These are phyloP conservation scores for Cladosporium sp. DNA, from an alignment of 2,329 filamentous ascomycete genomes.

Conservation along the genomic window DNA sequence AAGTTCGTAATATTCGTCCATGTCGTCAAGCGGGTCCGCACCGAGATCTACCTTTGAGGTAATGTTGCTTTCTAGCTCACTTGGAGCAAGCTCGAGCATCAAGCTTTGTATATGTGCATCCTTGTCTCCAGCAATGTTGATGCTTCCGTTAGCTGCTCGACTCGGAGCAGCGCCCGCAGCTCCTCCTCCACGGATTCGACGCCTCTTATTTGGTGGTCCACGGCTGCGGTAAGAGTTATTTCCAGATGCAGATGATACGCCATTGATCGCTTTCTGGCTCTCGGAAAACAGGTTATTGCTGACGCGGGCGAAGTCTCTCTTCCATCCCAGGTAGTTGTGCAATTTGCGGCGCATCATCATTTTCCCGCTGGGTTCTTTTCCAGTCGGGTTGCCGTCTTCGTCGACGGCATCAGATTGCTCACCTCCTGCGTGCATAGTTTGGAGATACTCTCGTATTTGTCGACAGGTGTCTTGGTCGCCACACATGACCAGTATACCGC, in stretches of 20 bases:
- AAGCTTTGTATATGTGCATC: slow-evolving; percentile 76
- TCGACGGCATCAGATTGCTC: slow-evolving; percentile 32
- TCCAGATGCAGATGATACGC: slow-evolving; percentile 46
- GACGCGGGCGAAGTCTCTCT: slow-evolving; percentile 79
- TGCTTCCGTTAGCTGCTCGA: slow-evolving; percentile 66
- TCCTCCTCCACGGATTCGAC: slow-evolving; percentile 76
- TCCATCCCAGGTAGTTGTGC: slow-evolving; percentile 85
- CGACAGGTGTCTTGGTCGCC: slow-evolving; percentile 78
- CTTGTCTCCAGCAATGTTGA: slow-evolving; percentile 75
- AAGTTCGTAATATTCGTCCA: slow-evolving; percentile 87
- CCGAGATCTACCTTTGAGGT: slow-evolving; percentile 68
- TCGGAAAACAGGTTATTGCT: slow-evolving; percentile 73
- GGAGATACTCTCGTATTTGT: slow-evolving; percentile 84
- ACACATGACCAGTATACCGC: slow-evolving; percentile 95
- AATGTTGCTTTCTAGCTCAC: slow-evolving; percentile 62
- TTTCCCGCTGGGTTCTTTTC: slow-evolving; percentile 61
- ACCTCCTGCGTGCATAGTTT: slow-evolving; percentile 65
- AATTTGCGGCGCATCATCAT: slow-evolving; percentile 89
- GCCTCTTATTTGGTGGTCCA: slow-evolving; percentile 79
- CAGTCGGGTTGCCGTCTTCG: slow-evolving; percentile 46
- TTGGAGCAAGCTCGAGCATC: slow-evolving; percentile 77
- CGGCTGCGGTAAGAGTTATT: slow-evolving; percentile 48
- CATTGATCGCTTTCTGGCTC: slow-evolving; percentile 70
- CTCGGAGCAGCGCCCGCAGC: slow-evolving; percentile 52
- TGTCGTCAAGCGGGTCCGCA: slow-evolving; percentile 76